Conservation (phyloP, 2,329 filamentous ascomycete genomes). For the Herpotrichia juniperi region DNA sequence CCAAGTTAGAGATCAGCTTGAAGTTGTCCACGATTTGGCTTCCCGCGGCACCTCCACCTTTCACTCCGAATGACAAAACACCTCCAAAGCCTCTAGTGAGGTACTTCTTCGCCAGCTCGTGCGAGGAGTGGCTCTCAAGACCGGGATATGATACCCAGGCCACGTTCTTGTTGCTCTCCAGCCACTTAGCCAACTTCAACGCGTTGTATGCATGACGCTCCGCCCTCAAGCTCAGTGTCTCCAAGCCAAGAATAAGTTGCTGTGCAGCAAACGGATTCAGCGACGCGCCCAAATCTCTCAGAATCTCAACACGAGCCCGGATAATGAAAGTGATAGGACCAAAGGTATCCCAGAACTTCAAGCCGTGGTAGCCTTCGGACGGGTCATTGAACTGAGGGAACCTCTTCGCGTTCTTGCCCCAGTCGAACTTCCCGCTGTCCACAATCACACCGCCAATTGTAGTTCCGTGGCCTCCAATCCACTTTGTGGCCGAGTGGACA, state of each 20-base stretch:
- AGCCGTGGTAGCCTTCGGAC: slow-evolving; percentile 85
- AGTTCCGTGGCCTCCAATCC: slow-evolving; percentile 95
- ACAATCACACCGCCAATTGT: slow-evolving; percentile 87
- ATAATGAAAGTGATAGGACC: slow-evolving; percentile 82
- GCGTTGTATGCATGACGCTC: slow-evolving; percentile 90
- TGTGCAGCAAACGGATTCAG: slow-evolving; percentile 93
- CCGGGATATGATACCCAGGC: slow-evolving; percentile 95
- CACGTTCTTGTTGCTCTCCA: slow-evolving; percentile 83
- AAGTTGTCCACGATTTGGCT: slow-evolving; percentile 91
- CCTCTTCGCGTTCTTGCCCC: slow-evolving; percentile 80
- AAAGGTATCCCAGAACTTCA: slow-evolving; percentile 95
- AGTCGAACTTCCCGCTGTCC: slow-evolving; percentile 92
- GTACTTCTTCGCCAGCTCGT: slow-evolving; percentile 85
- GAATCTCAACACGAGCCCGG: slow-evolving; percentile 84
- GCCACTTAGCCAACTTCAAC: slow-evolving; percentile 77
- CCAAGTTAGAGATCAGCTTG: slow-evolving; percentile 93
- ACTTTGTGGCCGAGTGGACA: slow-evolving; percentile 93
- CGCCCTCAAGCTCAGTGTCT: slow-evolving; percentile 85
- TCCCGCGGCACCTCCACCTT: slow-evolving; percentile 83
- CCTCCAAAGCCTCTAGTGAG: slow-evolving; percentile 84
- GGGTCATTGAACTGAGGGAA: slow-evolving; percentile 95
- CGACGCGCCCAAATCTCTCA: slow-evolving; percentile 82
- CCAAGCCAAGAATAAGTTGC: slow-evolving; percentile 85
- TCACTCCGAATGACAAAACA: slow-evolving; percentile 91
- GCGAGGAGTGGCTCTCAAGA: slow-evolving; percentile 78